Base-by-base conservation (phyloP, 805 yeast species). In the Candida taoyuanica region DNA sequence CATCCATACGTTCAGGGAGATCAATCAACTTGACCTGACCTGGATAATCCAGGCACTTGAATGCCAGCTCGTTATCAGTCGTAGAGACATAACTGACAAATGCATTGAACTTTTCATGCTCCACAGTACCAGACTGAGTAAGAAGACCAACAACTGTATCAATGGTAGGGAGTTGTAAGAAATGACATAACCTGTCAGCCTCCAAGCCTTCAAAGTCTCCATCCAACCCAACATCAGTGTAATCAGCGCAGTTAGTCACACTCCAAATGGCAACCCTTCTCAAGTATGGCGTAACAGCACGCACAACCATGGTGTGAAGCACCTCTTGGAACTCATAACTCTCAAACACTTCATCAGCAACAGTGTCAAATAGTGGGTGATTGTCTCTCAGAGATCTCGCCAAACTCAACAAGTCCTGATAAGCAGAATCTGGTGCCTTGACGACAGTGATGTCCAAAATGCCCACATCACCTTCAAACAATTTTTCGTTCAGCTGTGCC, bases 1-100 rank as follows among this genome's bases (percentile, higher is more conserved):
- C 67, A 53, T 83, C 89, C 43, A 86, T 60, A 35, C 83, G 68
- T 3, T 63, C 58, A 0, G 96, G 96, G 14, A 88, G 65, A 23
- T 71, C 66, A 17, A 83, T 67, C 34, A 88, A 64, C 29, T 70
- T 67, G n/a, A 81, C 62, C 3, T 72, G 53, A 0, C 85, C 85
- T 0, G 95, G 93, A 49, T 76, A 86, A 27, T 74, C 77, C 16
- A 83, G 41, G 7, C 48, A 43, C 4, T 42, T 23, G 40, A 50
- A 54, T 3, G 17, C 17, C 17, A 54, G 17, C 1, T 48, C 53
- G 24, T 50, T 43, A 18, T 50, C 53, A 4, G 59, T 53, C 1
- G 43, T 38, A 15, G 49, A 46, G 15, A 54, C 35, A 16, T 47
- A 49, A 17, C 33, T 33, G 11, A 43, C 25, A 35, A 50, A 43